Evolutionary conservation across 129 eudicot genomes (phyloP).

Genomic region (Chrysanthemum makinoi): DNA sequence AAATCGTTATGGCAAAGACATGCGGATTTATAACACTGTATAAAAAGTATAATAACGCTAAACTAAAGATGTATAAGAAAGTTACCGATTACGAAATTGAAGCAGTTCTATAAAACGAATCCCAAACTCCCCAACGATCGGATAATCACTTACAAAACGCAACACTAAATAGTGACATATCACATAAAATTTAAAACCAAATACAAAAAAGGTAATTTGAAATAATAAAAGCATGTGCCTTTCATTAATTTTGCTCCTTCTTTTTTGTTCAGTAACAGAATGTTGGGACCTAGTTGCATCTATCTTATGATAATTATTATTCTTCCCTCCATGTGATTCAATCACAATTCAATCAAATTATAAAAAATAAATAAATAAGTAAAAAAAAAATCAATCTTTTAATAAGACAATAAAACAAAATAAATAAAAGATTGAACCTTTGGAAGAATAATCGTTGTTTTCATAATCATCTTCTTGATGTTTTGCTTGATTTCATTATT

Average conservation of each 20-base stretch:
- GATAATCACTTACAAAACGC: too few species aligned
- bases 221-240: constrained; percentile 37
- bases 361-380: not conserved
- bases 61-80: too few species aligned
- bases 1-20: too few species aligned
- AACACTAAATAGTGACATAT: too few species aligned
- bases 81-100: too few species aligned
- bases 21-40: too few species aligned
- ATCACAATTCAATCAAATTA: constrained; percentile 1
- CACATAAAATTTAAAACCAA: too few species aligned
- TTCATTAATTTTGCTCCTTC: constrained; percentile 97
- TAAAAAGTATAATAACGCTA: too few species aligned
- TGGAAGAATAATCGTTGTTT: constrained; percentile 44
- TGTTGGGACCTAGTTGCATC: constrained; percentile 85
- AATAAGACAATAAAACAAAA: too few species aligned
- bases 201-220: too few species aligned
- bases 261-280: constrained; percentile 90
- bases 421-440: constrained; percentile 30
- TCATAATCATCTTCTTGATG: constrained; percentile 29
- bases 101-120: not conserved
- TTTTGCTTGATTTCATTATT: constrained; percentile 61
- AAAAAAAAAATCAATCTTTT: too few species aligned
- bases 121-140: not conserved
- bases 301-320: constrained; percentile 44
- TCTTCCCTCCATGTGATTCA: constrained; percentile 69